Evolutionary conservation across 108 stramenopile species (phyloP).

Genomic region (Halocafeteria seosinensis): DNA sequence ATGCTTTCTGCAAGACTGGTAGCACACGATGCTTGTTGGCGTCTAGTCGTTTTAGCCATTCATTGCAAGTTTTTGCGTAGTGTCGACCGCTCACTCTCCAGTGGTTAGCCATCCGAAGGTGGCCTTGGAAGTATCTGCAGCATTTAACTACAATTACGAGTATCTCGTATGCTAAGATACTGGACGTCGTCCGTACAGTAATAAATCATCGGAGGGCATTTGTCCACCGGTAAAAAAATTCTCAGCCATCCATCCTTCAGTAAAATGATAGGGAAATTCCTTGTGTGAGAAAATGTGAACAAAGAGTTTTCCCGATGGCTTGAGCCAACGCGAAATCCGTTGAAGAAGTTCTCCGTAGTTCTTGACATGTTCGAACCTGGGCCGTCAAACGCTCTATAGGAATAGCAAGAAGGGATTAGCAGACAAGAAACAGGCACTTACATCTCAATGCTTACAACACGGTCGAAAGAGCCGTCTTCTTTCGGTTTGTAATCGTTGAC

Average conservation of each 20-base stretch:
- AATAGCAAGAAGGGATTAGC: too few species aligned
- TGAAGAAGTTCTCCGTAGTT: conserved; percentile 63
- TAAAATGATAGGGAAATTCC: conserved; percentile 67
- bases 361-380: conserved; percentile 98
- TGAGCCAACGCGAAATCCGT: conserved; percentile 59
- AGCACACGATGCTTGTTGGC: conserved; percentile 42
- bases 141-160: too few species aligned
- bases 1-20: conserved; percentile 46
- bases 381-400: too few species aligned
- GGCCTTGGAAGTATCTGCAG: conserved; percentile 57
- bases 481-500: conserved; percentile 39
- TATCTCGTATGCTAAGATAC: too few species aligned
- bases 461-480: conserved; percentile 37
- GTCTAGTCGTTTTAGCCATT: conserved; percentile 70
- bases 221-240: conserved; percentile 64
- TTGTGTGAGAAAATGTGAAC: conserved; percentile 83
- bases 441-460: conserved; percentile 74
- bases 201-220: conserved; percentile 74
- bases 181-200: too few species aligned
- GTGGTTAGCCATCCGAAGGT: conserved; percentile 44
- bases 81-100: conserved; percentile 79
- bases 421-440: too few species aligned
- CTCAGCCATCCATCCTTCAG: conserved; percentile 75
- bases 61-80: conserved; percentile 70
- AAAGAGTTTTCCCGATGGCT: conserved; percentile 57